Conservation (phyloP, 2,329 filamentous ascomycete species). For the Volutella citrinella region DNA sequence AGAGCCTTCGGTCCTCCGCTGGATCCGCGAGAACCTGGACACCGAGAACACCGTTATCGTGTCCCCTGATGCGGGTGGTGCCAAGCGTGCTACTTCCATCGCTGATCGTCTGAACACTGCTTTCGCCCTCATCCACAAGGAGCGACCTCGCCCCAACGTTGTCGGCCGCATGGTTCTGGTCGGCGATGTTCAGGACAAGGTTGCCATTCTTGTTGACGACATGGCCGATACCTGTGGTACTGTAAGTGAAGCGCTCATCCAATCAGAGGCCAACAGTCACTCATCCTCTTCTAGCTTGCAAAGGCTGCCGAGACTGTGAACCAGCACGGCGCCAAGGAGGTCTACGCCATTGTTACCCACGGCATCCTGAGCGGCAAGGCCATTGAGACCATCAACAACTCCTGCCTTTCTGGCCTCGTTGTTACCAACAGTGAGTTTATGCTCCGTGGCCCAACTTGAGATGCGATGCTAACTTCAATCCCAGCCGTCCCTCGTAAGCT, state of each 20-base stretch:
- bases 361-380: conserved; percentile 87
- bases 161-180: conserved; percentile 93
- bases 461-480: too few relatives aligned
- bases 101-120: conserved; percentile 86
- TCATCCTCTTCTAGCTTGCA: conserved; percentile 37
- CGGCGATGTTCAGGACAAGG: conserved; percentile 85
- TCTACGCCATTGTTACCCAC: conserved; percentile 93
- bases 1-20: conserved; percentile 85
- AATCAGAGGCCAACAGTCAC: too few relatives aligned
- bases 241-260: too few relatives aligned
- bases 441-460: too few relatives aligned
- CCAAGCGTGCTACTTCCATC: conserved; percentile 90
- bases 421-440: conserved; percentile 77
- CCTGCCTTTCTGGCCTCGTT: conserved; percentile 73
- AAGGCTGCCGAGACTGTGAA: conserved; percentile 91
- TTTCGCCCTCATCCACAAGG: conserved; percentile 96
- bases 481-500: conserved; percentile 34
- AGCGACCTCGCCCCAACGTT: conserved; percentile 80
- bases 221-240: conserved; percentile 98
- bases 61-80: conserved; percentile 89
- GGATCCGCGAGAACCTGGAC: conserved; percentile 83
- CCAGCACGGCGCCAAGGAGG: conserved; percentile 79
- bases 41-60: conserved; percentile 88
- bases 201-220: conserved; percentile 94
- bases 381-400: conserved; percentile 80